Evolutionary conservation across 306 rosid genomes (phyloP).

Genomic region (Medicago truncatula): MtrunA17r5.0-ANR NC_053042.1:45493001-45493500

Average conservation of each 20-base stretch:
- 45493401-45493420: slow-evolving; percentile 3
- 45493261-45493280: slow-evolving; percentile 3
- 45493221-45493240: background rate
- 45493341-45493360: slow-evolving; percentile 19
- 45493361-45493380: slow-evolving; percentile 7
- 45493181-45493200: background rate
- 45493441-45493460: slow-evolving; percentile 97
- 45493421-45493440: slow-evolving; percentile 59
- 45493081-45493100: background rate
- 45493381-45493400: slow-evolving; percentile 11
- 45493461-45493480: slow-evolving; percentile 87
- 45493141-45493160: slow-evolving; percentile 1
- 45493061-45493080: background rate
- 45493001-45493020: background rate
- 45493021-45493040: slow-evolving; percentile 23
- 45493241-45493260: background rate
- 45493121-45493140: slow-evolving; percentile 5
- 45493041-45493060: slow-evolving; percentile 17
- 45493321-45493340: background rate
- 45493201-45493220: background rate
- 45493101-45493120: background rate
- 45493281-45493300: background rate
- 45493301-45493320: slow-evolving; percentile 24
- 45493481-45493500: slow-evolving; percentile 83
- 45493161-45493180: background rate